These are phyloP conservation scores for Rhinocladiella mackenziei DNA, from an alignment of 2,329 filamentous ascomycete species.

Conservation along the genomic window DNA sequence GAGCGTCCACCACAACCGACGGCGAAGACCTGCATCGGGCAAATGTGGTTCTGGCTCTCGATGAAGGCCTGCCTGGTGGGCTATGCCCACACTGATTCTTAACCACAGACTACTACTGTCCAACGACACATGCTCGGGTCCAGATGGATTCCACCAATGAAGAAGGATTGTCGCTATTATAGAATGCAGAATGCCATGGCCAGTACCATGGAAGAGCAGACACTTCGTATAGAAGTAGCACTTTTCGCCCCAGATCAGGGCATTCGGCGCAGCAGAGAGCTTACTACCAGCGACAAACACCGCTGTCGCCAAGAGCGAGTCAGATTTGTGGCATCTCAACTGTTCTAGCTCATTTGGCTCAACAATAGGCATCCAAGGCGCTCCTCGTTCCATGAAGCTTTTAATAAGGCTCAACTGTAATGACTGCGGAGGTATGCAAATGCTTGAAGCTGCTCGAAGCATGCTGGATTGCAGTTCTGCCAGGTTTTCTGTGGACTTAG, in stretches of 20 bases:
- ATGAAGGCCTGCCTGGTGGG: constrained; percentile 45
- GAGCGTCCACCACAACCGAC: constrained; percentile 44
- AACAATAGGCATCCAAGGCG: constrained; percentile 36
- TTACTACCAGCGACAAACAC: constrained; percentile 25
- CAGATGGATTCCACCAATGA: constrained; percentile 30
- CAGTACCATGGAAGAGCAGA: constrained; percentile 21
- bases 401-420: constrained; percentile 33
- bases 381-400: constrained; percentile 34
- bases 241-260: constrained; percentile 9
- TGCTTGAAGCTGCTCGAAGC: neutral
- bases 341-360: constrained; percentile 34
- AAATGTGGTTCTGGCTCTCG: constrained; percentile 37
- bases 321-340: constrained; percentile 21
- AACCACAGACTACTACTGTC: constrained; percentile 46
- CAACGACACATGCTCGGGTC: constrained; percentile 38
- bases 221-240: constrained; percentile 24
- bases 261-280: constrained; percentile 20
- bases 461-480: neutral
- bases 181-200: constrained; percentile 19
- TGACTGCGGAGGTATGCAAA: constrained; percentile 28
- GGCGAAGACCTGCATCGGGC: constrained; percentile 33
- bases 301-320: constrained; percentile 14
- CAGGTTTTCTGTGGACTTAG: neutral
- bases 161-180: constrained; percentile 25
- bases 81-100: constrained; percentile 41